These are phyloP conservation scores for Boletus fagicola DNA, from an alignment of 768 basidiomycete genomes.

Conservation along the genomic window DNA sequence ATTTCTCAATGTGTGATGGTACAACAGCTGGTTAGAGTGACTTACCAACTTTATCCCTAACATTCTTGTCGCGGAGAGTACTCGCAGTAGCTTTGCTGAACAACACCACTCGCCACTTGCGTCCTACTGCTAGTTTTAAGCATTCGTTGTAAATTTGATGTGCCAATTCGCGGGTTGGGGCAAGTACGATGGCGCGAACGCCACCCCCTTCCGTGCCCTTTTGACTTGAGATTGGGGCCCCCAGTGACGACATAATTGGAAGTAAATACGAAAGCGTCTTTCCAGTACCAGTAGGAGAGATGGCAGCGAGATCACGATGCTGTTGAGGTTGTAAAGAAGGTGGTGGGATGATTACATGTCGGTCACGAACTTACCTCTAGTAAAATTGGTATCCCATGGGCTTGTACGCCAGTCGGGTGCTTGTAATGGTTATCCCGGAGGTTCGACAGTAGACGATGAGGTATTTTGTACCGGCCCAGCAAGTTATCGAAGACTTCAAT, in stretches of 20 bases:
- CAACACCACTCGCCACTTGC: constrained; percentile 79
- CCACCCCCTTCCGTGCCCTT: constrained; percentile 50
- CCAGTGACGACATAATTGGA: constrained; percentile 67
- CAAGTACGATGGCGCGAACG: constrained; percentile 76
- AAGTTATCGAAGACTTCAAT: constrained; percentile 60
- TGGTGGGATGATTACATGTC: neutral
- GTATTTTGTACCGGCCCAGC: constrained; percentile 52
- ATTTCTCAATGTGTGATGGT: neutral
- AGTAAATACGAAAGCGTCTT: constrained; percentile 93
- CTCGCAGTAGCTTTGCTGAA: constrained; percentile 90
- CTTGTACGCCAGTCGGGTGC: constrained; percentile 78
- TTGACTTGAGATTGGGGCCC: constrained; percentile 50
- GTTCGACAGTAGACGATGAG: constrained; percentile 63
- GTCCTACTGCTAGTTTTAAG: constrained; percentile 72
- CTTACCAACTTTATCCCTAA: constrained; percentile 74
- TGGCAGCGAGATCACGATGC: constrained; percentile 86
- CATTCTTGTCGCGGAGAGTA: constrained; percentile 70
- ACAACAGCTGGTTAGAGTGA: constrained; percentile 16
- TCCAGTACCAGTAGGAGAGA: constrained; percentile 96
- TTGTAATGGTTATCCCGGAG: constrained; percentile 58
- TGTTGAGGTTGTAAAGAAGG: constrained; percentile 25
- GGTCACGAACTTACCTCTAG: constrained; percentile 54
- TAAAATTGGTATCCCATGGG: constrained; percentile 75
- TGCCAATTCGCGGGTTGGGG: constrained; percentile 94
- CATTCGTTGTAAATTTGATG: constrained; percentile 94